Base-by-base conservation (phyloP, 2,329 filamentous ascomycete genomes). In the Acrocalymma vagum region DNA sequence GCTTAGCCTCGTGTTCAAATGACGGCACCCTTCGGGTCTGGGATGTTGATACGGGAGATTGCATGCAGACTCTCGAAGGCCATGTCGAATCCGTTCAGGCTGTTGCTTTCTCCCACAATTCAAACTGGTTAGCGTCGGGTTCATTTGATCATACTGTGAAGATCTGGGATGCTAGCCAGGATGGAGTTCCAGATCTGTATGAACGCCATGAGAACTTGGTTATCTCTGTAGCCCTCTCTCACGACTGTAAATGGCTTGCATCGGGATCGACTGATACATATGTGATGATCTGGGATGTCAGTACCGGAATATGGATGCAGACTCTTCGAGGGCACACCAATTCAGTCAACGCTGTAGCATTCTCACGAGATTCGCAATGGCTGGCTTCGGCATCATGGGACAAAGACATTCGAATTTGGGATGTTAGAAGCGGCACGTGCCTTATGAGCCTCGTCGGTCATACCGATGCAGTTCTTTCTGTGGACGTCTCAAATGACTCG, bases 351-450 rank as follows among this genome's bases (percentile, higher is more conserved):
- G 51, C 27, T 8, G 42, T 63, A 17, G 42, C 45, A 8, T 57
- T 60, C 46, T 58, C 51, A 9, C 47, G 28, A 17, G 42, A 58
- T 41, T 45, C 29, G n/a, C 38, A 24, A 6, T 29, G 22, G 25
- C 42, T 60, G 14, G 57, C 46, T 15, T 58, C 53, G 9, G 50
- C 11, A 16, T 58, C 48, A 13, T 6, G n/a, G 14, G 49, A 60
- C 36, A 38, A 29, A 1, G 52, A 42, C 9, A 42, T 60, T 13
- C 51, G 42, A 42, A 13, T 61, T 29, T 61, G 47, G 54, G 53
- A 58, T 21, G 18, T 22, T 9, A 31, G 20, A 20, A 31, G 36
- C 20, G 13, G 17, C 20, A 22, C 18, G 3, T 40, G 29, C 23
- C 23, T 33, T 14, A 20, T 32, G 29, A 33, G 20, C 14, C 48